Base-by-base conservation (phyloP, 768 basidiomycete genomes). In the Lactarius hengduanensis region DNA sequence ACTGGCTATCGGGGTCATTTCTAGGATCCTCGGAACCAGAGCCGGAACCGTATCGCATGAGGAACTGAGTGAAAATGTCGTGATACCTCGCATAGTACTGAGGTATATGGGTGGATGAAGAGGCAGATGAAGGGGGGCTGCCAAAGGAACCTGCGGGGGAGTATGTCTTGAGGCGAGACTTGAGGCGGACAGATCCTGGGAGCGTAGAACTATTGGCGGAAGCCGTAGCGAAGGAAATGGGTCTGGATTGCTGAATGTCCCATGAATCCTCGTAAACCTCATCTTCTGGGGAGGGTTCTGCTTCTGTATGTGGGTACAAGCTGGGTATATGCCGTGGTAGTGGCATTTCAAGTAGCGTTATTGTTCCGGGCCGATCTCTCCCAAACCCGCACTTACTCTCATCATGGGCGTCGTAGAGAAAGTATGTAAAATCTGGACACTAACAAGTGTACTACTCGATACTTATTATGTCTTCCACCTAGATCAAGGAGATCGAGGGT, bases 401-500 rank as follows among this genome's bases (percentile, higher is more conserved):
- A 85, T 70, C 73, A 97, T 98, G 96, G 96, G 95, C 73, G 86
- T 97, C 73, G 83, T 94, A 72, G 96, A 98, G 79, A 98, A 98
- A 87, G 93, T 81, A 28, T 30, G 70, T 55, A n/a, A 28, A 47
- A 7, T 9, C 20, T 38, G 22, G 13, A 13, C 30, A 54, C n/a
- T 34, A 11, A 0, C 41, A 16, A 38, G 22, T 15, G 16, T 32
- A 28, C 32, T 8, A 32, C 40, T 43, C 45, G 10, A n/a, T 8
- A 28, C 18, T 30, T 43, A 34, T 8, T 2, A 65, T 38, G n/a
- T 57, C 43, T 40, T 26, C 16, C 40, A 36, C 18, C 1, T 63
- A 96, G 94, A 96, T 97, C 72, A 96, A 94, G 77, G 94, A 92
- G 77, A 96, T 96, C 69, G 93, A 98, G 84, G 92, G 93, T 93